A percentile compares a stretch with the other conserved stretches of the same genome.
phyloP scores from a whole-genome alignment of 345 rosid species.

The Salix koriyanagi region DNA sequence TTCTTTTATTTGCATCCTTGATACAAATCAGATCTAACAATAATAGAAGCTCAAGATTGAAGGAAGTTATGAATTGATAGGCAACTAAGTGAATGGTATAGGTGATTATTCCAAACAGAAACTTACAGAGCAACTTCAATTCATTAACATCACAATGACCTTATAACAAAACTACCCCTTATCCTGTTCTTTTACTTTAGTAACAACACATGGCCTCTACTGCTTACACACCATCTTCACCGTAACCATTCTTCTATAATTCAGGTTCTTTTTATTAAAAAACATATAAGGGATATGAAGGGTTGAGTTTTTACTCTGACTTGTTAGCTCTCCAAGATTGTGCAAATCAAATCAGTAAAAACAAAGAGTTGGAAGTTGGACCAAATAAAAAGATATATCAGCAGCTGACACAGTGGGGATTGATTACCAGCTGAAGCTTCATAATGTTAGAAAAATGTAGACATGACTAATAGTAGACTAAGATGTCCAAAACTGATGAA shows the following conservation, averaged over 20 bases:
- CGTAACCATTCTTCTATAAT: not conserved
- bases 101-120: not conserved
- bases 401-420: not conserved
- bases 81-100: not conserved
- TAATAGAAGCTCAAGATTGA: not conserved
- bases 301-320: not conserved
- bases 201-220: not conserved
- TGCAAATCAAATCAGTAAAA: not conserved
- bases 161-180: not conserved
- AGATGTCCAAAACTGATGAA: not conserved
- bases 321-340: not conserved
- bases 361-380: not conserved
- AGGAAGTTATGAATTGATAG: not conserved
- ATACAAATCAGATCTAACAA: not conserved
- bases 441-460: not conserved
- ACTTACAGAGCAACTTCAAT: not conserved
- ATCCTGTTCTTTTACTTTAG: not conserved
- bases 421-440: not conserved
- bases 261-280: not conserved
- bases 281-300: not conserved
- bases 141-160: not conserved
- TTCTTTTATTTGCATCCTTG: conserved; percentile 6
- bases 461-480: not conserved
- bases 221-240: not conserved
- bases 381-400: not conserved